Base-by-base conservation (phyloP, 2,329 filamentous ascomycete genomes). In the Hypomyces rosellus region DNA sequence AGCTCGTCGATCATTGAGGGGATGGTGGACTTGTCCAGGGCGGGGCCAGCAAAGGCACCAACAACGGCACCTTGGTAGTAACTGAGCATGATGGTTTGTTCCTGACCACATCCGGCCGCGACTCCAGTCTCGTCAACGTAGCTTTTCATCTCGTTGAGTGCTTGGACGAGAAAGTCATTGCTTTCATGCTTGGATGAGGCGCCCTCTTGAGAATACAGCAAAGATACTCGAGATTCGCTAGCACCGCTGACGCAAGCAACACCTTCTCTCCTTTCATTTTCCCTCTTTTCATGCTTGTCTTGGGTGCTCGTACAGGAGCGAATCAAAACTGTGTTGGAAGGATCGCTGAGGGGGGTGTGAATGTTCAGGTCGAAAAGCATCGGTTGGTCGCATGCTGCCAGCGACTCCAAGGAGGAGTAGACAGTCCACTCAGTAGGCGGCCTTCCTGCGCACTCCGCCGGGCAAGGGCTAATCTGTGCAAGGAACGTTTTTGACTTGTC, bases 341-440 rank as follows among this genome's bases (percentile, higher is more conserved):
- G 20, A 25, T 45, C 36, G 34, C 45, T 39, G 16, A 45, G 16
- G 2, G 42, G 41, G n/a, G 20, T 50, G 34, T 50, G 15, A 14
- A 50, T 50, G 5, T 42, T 36, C 15, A 45, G 16, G 25, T 45
- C 48, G 12, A 50, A 50, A 34, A 50, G 42, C 25, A 45, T 45
- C n/a, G 48, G 48, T 13, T 34, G 42, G 25, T 50, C 36, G 25
- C 48, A 50, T 45, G 25, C 22, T 5, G 42, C 34, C 8, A 50
- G 48, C 18, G 36, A 9, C 18, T 46, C 37, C 8, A 50, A 25
- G 2, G 42, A 50, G 25, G 48, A 41, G 36, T 45, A 46, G 25
- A 50, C 42, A 13, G 14, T 50, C 42, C 42, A 50, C n/a, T 50
- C n/a, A 6, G 39, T 34, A 39, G 36, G 36, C 8, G 42, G 2